A percentile compares a stretch with the other conserved stretches of the same genome.
Evolutionary conservation across 371 early-diverging fungal genomes (phyloP).

Genomic region (Vairimorpha apis): DNA sequence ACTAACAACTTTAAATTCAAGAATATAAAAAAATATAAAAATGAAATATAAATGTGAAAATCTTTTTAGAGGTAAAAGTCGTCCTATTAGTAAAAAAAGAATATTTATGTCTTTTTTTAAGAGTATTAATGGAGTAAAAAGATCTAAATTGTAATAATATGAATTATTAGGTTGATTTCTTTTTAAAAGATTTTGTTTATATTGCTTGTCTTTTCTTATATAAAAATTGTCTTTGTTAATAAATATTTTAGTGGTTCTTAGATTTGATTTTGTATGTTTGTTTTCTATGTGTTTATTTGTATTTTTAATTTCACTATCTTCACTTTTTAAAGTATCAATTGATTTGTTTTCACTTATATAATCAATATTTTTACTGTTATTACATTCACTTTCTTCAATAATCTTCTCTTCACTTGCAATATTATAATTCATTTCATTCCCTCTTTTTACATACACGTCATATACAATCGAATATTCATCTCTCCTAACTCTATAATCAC

Average conservation of each 20-base stretch:
- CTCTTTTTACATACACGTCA: neutral
- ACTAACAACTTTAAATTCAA: neutral
- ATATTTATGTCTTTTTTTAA: neutral
- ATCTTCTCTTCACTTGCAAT: too few relatives aligned
- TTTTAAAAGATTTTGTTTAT: neutral
- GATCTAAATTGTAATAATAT: neutral
- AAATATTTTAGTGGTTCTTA: too few relatives aligned
- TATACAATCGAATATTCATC: neutral
- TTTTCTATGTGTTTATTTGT: neutral
- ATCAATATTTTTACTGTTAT: too few relatives aligned
- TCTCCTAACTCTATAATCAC: neutral
- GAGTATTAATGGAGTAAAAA: constrained; percentile 6
- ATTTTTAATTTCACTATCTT: neutral
- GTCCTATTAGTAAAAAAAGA: neutral
- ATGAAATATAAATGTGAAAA: neutral
- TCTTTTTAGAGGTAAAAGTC: neutral
- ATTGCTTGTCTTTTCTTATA: neutral
- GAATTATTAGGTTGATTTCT: neutral
- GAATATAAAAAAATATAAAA: neutral
- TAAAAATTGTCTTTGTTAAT: too few relatives aligned
- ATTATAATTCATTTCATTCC: too few relatives aligned
- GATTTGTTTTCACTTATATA: neutral
- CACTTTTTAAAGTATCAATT: neutral
- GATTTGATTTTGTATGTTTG: neutral
- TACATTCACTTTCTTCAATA: too few relatives aligned